phyloP scores from a whole-genome alignment of 2,329 filamentous ascomycete genomes.

The Iodosphaeria phyllophila region DNA sequence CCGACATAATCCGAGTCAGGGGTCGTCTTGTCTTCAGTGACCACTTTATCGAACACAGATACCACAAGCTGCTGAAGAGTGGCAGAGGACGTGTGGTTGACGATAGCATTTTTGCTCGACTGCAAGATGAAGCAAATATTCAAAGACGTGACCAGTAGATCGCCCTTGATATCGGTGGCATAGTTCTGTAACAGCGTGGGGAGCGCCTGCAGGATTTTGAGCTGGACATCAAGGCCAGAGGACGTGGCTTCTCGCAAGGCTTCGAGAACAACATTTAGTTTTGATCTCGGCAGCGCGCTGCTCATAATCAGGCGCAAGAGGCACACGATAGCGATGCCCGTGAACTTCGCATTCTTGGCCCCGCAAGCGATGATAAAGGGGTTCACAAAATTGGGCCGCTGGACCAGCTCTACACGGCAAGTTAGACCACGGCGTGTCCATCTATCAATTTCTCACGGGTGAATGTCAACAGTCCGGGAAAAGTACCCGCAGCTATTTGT shows the following conservation, averaged over 20 bases:
- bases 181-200: slow-evolving; percentile 87
- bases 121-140: slow-evolving; percentile 88
- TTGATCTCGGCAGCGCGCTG: slow-evolving; percentile 57
- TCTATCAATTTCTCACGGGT: neutral
- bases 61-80: slow-evolving; percentile 88
- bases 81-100: slow-evolving; percentile 92
- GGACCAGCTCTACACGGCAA: slow-evolving; percentile 54
- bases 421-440: slow-evolving; percentile 4
- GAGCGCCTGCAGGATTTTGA: slow-evolving; percentile 86
- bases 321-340: slow-evolving; percentile 70
- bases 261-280: slow-evolving; percentile 72
- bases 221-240: slow-evolving; percentile 70
- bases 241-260: slow-evolving; percentile 72
- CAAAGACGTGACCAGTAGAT: slow-evolving; percentile 62
- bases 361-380: slow-evolving; percentile 88
- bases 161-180: slow-evolving; percentile 58
- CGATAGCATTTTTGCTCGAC: slow-evolving; percentile 77
- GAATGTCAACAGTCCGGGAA: neutral
- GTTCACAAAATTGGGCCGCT: slow-evolving; percentile 68
- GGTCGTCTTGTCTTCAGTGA: slow-evolving; percentile 49
- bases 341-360: slow-evolving; percentile 81
- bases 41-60: slow-evolving; percentile 82
- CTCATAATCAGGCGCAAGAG: slow-evolving; percentile 76
- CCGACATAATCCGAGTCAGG: slow-evolving; percentile 39
- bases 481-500: slow-evolving; percentile 49